Percentiles rank a stretch among this genome's conserved stretches.
These are phyloP conservation scores for Chlorella vulgaris DNA, from an alignment of 139 green algal species.

Conservation along the genomic window DNA sequence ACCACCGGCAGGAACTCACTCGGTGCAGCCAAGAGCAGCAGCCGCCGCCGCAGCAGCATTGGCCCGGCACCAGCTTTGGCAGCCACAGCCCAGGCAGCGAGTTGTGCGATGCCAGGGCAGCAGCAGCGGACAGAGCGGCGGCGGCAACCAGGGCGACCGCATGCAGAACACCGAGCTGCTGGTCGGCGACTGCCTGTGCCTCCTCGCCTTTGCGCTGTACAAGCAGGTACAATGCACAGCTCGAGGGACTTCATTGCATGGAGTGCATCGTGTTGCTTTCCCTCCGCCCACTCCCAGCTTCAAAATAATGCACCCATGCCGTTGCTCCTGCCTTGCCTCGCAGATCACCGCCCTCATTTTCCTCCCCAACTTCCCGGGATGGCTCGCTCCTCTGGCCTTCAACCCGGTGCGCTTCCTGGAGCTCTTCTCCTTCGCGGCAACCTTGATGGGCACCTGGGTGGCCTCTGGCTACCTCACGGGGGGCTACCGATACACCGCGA, in stretches of 20 bases:
- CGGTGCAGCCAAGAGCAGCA: not conserved
- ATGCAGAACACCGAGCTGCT: constrained; percentile 66
- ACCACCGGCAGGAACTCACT: not conserved
- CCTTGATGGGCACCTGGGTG: constrained; percentile 63
- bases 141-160: not conserved
- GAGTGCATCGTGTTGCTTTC: no score
- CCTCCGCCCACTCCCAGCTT: no score
- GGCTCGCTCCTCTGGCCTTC: constrained; percentile 70
- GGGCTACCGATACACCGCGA: constrained; percentile 47
- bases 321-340: no score
- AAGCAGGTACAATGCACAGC: constrained; percentile 52
- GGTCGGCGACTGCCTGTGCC: constrained; percentile 56
- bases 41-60: not conserved
- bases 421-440: constrained; percentile 60
- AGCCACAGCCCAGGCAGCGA: not conserved
- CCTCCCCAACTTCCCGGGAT: constrained; percentile 65
- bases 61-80: not conserved
- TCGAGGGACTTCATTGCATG: no score
- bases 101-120: not conserved
- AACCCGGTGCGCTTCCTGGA: constrained; percentile 68
- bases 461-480: constrained; percentile 45
- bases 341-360: constrained; percentile 68
- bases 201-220: constrained; percentile 65
- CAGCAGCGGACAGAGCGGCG: not conserved
- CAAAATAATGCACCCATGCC: not conserved